Evolutionary conservation across 805 yeast genomes (phyloP).

Genomic region (Ogataea saltuana): DNA sequence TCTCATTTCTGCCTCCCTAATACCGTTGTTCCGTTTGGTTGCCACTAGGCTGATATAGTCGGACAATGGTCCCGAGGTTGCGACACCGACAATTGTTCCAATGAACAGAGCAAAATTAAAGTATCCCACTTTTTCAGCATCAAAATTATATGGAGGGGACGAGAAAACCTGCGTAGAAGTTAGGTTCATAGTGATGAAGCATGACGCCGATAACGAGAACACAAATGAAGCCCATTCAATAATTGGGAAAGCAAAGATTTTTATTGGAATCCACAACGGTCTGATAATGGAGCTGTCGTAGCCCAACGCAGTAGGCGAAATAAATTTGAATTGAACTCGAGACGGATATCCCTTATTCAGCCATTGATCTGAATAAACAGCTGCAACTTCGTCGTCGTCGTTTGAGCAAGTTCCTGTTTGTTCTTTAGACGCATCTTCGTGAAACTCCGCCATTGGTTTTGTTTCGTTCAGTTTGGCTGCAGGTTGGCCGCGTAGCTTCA

Average conservation of each 20-base stretch:
- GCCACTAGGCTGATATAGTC: conserved; percentile 11
- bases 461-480: too few relatives aligned
- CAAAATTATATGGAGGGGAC: conserved; percentile 12
- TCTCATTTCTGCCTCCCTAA: conserved; percentile 16
- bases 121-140: conserved; percentile 12
- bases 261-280: conserved; percentile 20
- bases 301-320: conserved; percentile 19
- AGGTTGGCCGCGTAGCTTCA: too few relatives aligned
- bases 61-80: conserved; percentile 13
- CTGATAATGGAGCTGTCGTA: conserved; percentile 18
- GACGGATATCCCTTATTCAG: conserved; percentile 18
- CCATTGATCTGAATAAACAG: conserved; percentile 17
- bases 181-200: conserved; percentile 11
- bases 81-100: conserved; percentile 12
- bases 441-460: conserved; percentile 7
- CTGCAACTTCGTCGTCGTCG: conserved; percentile 5
- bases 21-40: conserved; percentile 12
- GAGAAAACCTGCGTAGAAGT: conserved; percentile 11
- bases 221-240: conserved; percentile 16
- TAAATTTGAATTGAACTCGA: conserved; percentile 17
- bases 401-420: neutral
- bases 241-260: conserved; percentile 15
- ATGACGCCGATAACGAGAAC: conserved; percentile 13
- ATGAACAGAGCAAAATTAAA: conserved; percentile 15
- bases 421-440: conserved; percentile 6